Evolutionary conservation across 257 asterid species (phyloP), one percentile per base, ranked within the genome.

Genomic region (Ligustrum vulgare): DNA sequence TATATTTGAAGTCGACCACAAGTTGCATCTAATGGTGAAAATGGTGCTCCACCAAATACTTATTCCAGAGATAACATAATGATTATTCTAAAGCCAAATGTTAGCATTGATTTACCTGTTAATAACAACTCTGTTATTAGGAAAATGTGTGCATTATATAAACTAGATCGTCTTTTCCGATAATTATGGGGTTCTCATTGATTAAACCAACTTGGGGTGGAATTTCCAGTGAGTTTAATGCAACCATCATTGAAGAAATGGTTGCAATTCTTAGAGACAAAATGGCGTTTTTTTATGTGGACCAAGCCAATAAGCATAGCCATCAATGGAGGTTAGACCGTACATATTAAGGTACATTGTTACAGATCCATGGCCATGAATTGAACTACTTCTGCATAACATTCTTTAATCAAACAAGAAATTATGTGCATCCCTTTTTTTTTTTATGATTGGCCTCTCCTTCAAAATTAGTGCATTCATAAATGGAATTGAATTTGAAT

Each of bases 241-340:
- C 86, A 83, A 1, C 85, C 87, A 58, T 91, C 93, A 45, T 83
- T 83, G 83, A 91, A 91, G 66, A 91, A 91, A 80, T 89, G 95
- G 77, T 91, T 91, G 87, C 97, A 89, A 18, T 91, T 91, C 72
- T 82, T 89, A 67, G 85, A n/a, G n/a, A n/a, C n/a, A n/a, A n/a
- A n/a, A n/a, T n/a, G n/a, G n/a, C n/a, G n/a, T n/a, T n/a, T n/a
- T n/a, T n/a, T n/a, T n/a, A n/a, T n/a, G n/a, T n/a, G n/a, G n/a
- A n/a, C 98, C 98, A 28, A 92, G 72, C 98, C 98, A 92, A 60
- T 91, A 91, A 76, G 97, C 98, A 63, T 89, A 92, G 60, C 93
- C 93, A 67, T 92, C 90, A 34, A 90, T 85, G 33, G 94, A 32
- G 32, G 96, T 90, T 20, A 92, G 88, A 84, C 90, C 97, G 72